Conservation (phyloP, 2,329 filamentous ascomycete species). For the Lachnellula subtilissima region DNA sequence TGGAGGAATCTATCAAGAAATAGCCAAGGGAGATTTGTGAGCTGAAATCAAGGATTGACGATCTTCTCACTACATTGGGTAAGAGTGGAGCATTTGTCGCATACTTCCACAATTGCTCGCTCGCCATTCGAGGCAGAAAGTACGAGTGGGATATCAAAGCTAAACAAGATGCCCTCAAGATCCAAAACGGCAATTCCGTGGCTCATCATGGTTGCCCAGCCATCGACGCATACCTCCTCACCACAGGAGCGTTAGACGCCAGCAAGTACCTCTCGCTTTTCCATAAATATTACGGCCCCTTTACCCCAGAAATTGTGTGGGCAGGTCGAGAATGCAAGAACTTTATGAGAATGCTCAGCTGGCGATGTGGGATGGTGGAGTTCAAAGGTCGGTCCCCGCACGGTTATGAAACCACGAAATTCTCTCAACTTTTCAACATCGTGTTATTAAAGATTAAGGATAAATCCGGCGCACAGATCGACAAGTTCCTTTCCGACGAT, state of each 20-base stretch:
- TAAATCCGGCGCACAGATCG: too few relatives aligned
- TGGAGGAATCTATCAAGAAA: too few relatives aligned
- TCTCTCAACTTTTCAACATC: too few relatives aligned
- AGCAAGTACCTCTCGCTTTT: not conserved
- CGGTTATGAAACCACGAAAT: too few relatives aligned
- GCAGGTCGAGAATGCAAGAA: not conserved
- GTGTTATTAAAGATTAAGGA: too few relatives aligned
- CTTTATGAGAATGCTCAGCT: not conserved
- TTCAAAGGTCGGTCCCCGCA: not conserved
- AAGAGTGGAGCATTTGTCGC: too few relatives aligned
- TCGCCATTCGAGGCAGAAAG: not conserved
- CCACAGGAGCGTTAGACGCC: not conserved
- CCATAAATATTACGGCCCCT: not conserved
- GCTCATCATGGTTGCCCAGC: not conserved
- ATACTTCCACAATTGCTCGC: not conserved
- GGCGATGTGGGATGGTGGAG: not conserved
- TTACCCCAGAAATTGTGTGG: not conserved
- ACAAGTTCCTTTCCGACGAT: too few relatives aligned
- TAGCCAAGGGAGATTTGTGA: too few relatives aligned
- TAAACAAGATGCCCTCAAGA: not conserved
- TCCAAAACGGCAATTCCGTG: not conserved
- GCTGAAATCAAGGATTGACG: too few relatives aligned
- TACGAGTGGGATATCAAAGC: not conserved
- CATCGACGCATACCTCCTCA: not conserved
- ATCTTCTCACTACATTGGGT: too few relatives aligned